Conservation (phyloP, 2,329 filamentous ascomycete species). For the Cladosporium sp. region DNA sequence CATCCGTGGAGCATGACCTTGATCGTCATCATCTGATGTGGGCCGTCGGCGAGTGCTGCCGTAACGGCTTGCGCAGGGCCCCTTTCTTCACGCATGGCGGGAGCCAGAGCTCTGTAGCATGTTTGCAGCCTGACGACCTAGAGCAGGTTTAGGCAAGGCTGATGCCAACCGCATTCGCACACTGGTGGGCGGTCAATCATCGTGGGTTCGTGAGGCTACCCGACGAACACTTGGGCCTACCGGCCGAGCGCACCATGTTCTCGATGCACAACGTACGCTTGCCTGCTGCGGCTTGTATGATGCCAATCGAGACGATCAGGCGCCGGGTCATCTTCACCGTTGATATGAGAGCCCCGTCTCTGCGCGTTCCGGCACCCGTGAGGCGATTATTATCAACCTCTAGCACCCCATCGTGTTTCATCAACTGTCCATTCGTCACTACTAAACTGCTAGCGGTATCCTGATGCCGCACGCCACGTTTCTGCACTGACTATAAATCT, state of each 20-base stretch:
- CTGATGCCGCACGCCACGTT: slow-evolving; percentile 22
- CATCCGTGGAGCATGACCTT: slow-evolving; percentile 9
- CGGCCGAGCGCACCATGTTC: slow-evolving; percentile 12
- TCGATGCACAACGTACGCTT: slow-evolving; percentile 8
- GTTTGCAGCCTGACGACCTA: slow-evolving; percentile 16
- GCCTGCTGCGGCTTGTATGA: slow-evolving; percentile 3
- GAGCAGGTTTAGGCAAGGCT: slow-evolving; percentile 18
- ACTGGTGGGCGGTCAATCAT: slow-evolving; percentile 20
- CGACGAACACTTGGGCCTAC: slow-evolving; percentile 12
- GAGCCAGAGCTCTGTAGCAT: neutral
- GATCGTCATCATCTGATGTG: slow-evolving; percentile 16
- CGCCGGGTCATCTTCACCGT: slow-evolving; percentile 6
- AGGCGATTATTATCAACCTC: slow-evolving; percentile 10
- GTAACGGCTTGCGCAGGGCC: slow-evolving; percentile 20
- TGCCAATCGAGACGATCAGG: slow-evolving; percentile 7
- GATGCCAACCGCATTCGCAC: neutral
- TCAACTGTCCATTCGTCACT: slow-evolving; percentile 13
- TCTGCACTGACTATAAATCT: slow-evolving; percentile 19
- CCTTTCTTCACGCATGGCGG: slow-evolving; percentile 17
- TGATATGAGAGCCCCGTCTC: slow-evolving; percentile 2
- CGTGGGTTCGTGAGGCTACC: slow-evolving; percentile 20
- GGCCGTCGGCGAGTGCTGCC: slow-evolving; percentile 17
- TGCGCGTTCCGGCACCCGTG: neutral
- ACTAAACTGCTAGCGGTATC: slow-evolving; percentile 20
- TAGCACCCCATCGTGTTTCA: slow-evolving; percentile 20